Conservation (phyloP, 2,329 filamentous ascomycete species). For the Aspergillus sp. region DNA sequence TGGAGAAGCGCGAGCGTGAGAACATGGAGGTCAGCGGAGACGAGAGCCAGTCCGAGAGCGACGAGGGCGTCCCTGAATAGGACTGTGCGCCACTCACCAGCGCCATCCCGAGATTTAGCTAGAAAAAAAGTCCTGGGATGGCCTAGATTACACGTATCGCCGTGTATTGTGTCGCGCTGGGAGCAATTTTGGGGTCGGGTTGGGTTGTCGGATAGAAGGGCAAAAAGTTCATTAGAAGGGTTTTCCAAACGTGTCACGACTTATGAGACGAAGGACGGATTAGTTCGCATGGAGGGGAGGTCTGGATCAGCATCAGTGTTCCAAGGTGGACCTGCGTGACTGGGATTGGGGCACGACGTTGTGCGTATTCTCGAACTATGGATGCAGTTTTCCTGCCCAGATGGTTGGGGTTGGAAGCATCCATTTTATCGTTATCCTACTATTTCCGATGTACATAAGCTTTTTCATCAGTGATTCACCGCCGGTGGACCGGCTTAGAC, state of each 20-base stretch:
- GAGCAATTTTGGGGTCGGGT: neutral
- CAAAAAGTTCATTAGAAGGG: slow-evolving; percentile 26
- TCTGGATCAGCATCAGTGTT: slow-evolving; percentile 17
- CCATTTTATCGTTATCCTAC: slow-evolving; percentile 24
- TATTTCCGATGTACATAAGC: slow-evolving; percentile 39
- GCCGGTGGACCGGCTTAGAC: slow-evolving; percentile 27
- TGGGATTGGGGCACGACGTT: slow-evolving; percentile 8
- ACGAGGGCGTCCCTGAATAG: slow-evolving; percentile 71
- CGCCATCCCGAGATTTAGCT: neutral
- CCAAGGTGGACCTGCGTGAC: slow-evolving; percentile 6
- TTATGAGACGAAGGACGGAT: slow-evolving; percentile 28
- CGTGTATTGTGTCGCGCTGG: slow-evolving; percentile 2
- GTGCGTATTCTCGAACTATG: slow-evolving; percentile 16
- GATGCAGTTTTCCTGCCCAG: slow-evolving; percentile 9
- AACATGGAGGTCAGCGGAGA: slow-evolving; percentile 98
- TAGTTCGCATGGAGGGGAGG: slow-evolving; percentile 20
- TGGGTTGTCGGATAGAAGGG: slow-evolving; percentile 5
- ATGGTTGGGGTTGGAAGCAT: slow-evolving; percentile 16
- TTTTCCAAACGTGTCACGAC: slow-evolving; percentile 25
- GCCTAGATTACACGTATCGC: neutral
- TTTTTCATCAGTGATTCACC: slow-evolving; percentile 21
- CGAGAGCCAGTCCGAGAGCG: slow-evolving; percentile 92
- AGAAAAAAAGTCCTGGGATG: neutral
- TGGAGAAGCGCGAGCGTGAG: slow-evolving; percentile 98
- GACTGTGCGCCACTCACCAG: neutral